These are phyloP conservation scores for Blastobotrys terrestris DNA, from an alignment of 805 yeast species.

Conservation along the genomic window DNA sequence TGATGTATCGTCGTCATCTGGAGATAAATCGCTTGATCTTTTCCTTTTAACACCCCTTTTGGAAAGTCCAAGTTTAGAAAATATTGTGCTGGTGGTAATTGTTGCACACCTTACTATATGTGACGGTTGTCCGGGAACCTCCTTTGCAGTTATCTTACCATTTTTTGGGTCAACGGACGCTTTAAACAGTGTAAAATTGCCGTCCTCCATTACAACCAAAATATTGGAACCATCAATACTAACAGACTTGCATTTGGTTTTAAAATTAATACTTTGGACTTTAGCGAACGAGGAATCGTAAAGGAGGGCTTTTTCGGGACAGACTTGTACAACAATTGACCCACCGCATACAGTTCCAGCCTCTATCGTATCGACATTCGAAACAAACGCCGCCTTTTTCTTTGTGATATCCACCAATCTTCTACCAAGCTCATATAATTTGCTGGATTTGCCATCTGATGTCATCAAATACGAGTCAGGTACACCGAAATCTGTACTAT, in stretches of 20 bases:
- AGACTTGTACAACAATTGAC: constrained; percentile 64
- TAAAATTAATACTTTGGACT: not conserved
- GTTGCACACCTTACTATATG: not conserved
- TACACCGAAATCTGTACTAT: constrained; percentile 21
- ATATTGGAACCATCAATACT: constrained; percentile 21
- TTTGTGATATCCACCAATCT: constrained; percentile 55
- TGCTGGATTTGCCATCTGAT: constrained; percentile 53
- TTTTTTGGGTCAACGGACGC: constrained; percentile 5
- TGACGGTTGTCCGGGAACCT: not conserved
- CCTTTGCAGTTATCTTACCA: constrained; percentile 5
- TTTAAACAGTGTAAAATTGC: constrained; percentile 5
- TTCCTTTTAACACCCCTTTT: constrained; percentile 10
- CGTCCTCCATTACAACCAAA: constrained; percentile 24
- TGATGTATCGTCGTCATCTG: constrained; percentile 31
- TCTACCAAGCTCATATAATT: constrained; percentile 24
- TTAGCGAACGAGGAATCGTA: constrained; percentile 31
- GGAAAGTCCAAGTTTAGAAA: not conserved
- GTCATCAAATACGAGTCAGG: constrained; percentile 60
- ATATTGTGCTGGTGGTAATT: not conserved
- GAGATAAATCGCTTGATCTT: constrained; percentile 8
- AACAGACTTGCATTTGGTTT: constrained; percentile 8
- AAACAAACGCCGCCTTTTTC: constrained; percentile 45
- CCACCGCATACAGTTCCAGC: constrained; percentile 54
- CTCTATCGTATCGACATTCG: constrained; percentile 57
- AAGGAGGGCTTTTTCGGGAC: constrained; percentile 55